Evolutionary conservation across 352 stramenopile genomes (phyloP).

Genomic region (Phytophthora kernoviae): DNA sequence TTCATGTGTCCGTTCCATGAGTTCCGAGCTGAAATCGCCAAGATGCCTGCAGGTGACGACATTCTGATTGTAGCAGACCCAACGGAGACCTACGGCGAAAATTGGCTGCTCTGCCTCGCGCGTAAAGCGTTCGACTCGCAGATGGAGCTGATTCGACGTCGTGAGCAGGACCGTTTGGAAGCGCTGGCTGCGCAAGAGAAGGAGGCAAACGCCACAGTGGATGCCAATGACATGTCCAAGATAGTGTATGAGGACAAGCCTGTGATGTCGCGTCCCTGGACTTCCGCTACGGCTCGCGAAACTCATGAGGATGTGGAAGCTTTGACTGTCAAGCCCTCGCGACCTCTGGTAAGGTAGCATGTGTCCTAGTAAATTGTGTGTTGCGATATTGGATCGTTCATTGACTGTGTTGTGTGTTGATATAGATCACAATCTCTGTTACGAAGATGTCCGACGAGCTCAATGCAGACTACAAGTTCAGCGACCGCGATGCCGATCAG

Average conservation of each 20-base stretch:
- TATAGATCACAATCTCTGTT: conserved; percentile 75
- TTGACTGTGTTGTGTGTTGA: not conserved
- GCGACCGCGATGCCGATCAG: conserved; percentile 78
- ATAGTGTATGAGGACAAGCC: conserved; percentile 83
- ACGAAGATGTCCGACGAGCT: conserved; percentile 85
- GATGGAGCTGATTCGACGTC: conserved; percentile 60
- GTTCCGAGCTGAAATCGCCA: conserved; percentile 66
- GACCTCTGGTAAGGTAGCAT: conserved; percentile 41
- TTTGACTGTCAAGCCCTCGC: conserved; percentile 51
- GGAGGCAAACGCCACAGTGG: conserved; percentile 17
- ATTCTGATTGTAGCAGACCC: conserved; percentile 80
- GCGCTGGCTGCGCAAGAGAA: conserved; percentile 44
- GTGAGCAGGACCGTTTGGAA: conserved; percentile 53
- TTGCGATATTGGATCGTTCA: not conserved
- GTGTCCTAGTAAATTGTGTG: not conserved
- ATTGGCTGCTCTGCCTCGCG: conserved; percentile 84
- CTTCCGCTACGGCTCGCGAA: conserved; percentile 54
- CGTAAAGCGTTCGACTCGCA: conserved; percentile 65
- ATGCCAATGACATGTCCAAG: conserved; percentile 52
- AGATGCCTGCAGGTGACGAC: conserved; percentile 65
- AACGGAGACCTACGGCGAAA: conserved; percentile 81
- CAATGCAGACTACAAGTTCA: conserved; percentile 87
- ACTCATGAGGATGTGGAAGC: conserved; percentile 70
- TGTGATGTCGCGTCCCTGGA: conserved; percentile 62
- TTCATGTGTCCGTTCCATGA: conserved; percentile 88